These are phyloP conservation scores for Avena eriantha DNA, from an alignment of 176 grass and related monocot genomes.

Conservation along the genomic window DNA sequence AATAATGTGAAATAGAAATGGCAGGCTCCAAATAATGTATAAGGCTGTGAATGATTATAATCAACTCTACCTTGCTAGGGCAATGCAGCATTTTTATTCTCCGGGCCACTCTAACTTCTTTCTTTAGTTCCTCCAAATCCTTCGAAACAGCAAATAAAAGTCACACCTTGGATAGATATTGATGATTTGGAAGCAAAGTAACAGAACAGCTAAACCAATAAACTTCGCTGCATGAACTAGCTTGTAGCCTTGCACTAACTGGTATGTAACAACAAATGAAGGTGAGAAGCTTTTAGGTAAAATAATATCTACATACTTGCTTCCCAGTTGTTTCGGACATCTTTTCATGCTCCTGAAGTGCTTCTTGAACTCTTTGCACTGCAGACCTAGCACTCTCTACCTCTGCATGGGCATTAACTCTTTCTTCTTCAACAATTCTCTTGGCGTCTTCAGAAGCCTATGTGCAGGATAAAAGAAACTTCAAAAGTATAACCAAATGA, in stretches of 20 bases:
- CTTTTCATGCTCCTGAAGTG: conserved; percentile 75
- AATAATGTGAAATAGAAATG: conserved; percentile 5
- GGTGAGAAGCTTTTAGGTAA: background rate
- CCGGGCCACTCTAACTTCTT: conserved; percentile 79
- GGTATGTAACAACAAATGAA: conserved; percentile 35
- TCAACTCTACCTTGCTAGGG: conserved; percentile 73
- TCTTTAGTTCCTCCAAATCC: conserved; percentile 74
- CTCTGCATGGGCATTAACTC: conserved; percentile 69
- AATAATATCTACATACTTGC: conserved; percentile 55
- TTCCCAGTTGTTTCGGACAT: conserved; percentile 54
- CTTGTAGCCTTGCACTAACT: conserved; percentile 32
- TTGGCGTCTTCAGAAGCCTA: conserved; percentile 96
- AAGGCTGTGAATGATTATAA: background rate
- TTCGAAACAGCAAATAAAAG: conserved; percentile 45
- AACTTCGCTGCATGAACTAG: conserved; percentile 11
- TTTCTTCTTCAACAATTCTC: conserved; percentile 91
- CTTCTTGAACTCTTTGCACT: conserved; percentile 81
- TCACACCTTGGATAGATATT: conserved; percentile 1
- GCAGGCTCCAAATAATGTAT: background rate
- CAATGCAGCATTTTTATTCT: conserved; percentile 98
- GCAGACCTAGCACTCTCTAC: conserved; percentile 71
- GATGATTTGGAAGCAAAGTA: conserved; percentile 10
- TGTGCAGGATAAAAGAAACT: conserved; percentile 30
- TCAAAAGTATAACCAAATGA: conserved; percentile 28
- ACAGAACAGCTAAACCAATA: background rate